Evolutionary conservation across 208 protist genomes (phyloP).

Genomic region (Crithidia fasciculata): DNA sequence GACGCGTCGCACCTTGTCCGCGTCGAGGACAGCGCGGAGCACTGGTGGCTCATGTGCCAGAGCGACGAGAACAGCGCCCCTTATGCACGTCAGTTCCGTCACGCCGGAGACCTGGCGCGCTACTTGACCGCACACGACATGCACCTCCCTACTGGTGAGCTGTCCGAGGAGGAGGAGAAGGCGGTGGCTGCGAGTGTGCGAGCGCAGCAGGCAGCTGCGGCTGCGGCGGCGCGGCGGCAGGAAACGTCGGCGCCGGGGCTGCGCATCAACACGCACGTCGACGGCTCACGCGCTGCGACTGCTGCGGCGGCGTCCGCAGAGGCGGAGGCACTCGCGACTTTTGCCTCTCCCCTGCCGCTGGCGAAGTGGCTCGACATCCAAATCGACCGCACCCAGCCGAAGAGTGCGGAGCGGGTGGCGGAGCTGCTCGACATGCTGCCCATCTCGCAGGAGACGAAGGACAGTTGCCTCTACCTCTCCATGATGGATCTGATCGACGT

Average conservation of each 20-base stretch:
- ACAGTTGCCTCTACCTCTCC: conserved; percentile 70
- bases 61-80: conserved; percentile 35
- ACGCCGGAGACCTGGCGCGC: conserved; percentile 42
- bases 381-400: conserved; percentile 37
- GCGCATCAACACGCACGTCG: neutral
- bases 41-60: conserved; percentile 84
- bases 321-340: neutral
- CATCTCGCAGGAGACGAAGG: conserved; percentile 57
- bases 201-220: neutral
- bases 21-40: conserved; percentile 64
- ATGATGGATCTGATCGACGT: conserved; percentile 59
- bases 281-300: neutral
- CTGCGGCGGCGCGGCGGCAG: neutral
- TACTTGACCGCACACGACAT: conserved; percentile 50
- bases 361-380: conserved; percentile 88
- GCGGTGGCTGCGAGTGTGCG: neutral
- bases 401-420: conserved; percentile 36
- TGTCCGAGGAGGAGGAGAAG: neutral
- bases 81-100: conserved; percentile 66
- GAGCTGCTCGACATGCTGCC: conserved; percentile 71
- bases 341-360: conserved; percentile 23
- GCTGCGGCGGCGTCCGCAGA: neutral
- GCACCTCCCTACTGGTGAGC: conserved; percentile 35
- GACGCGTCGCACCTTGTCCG: conserved; percentile 47
- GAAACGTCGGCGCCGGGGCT: neutral